Conservation (phyloP, 805 yeast species). For the Yarrowia alimentaria region DNA sequence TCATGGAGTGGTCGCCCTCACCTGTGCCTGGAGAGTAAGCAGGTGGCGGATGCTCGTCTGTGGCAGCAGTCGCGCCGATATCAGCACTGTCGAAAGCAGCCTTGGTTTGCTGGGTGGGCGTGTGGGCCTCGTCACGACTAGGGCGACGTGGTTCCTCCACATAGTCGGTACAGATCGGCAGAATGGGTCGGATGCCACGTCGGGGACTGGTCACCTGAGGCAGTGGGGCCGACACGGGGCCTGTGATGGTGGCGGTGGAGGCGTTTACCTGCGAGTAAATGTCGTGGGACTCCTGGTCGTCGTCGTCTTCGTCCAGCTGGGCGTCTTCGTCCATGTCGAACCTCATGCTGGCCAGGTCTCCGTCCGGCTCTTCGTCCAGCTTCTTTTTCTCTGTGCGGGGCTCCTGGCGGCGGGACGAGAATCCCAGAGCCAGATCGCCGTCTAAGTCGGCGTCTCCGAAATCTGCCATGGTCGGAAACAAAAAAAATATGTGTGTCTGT, state of each 20-base stretch:
- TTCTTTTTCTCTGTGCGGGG: constrained; percentile 9
- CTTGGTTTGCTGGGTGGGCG: not conserved
- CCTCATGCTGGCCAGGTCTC: constrained; percentile 24
- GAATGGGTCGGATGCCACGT: constrained; percentile 9
- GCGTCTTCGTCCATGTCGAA: constrained; percentile 14
- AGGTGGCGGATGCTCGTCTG: not conserved
- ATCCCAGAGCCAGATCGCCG: constrained; percentile 16
- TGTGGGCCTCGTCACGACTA: not conserved
- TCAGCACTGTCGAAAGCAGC: not conserved
- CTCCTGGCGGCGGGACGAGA: not conserved
- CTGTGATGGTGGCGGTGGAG: constrained; percentile 5
- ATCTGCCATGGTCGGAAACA: constrained; percentile 12
- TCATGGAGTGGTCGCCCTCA: not conserved
- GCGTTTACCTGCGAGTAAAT: constrained; percentile 9
- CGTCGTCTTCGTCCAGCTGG: not conserved
- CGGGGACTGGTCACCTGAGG: not conserved
- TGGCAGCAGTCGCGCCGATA: not conserved
- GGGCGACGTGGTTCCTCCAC: constrained; percentile 9
- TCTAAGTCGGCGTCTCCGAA: constrained; percentile 23
- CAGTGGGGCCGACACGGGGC: too few species aligned
- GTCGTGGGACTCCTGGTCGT: not conserved
- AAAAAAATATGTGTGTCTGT: too few species aligned
- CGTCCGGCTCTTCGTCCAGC: constrained; percentile 19
- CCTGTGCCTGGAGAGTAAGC: too few species aligned
- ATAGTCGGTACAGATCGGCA: constrained; percentile 9